A percentile compares a stretch with the other conserved stretches of the same genome.
Conservation (phyloP, 495 filamentous ascomycete species). For the Letharia columbiana region DNA sequence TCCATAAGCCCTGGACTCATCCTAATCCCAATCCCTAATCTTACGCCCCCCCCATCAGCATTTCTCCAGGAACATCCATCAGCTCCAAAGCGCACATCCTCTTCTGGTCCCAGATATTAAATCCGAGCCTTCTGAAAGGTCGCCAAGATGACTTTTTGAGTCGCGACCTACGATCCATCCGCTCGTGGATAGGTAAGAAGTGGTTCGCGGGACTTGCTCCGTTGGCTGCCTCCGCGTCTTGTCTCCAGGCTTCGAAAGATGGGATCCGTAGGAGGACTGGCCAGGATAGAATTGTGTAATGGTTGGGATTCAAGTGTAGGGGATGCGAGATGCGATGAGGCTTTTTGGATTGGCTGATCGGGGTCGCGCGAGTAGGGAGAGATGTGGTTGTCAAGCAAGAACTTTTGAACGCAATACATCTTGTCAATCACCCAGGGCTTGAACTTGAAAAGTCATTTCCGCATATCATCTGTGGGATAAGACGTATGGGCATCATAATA, state of each 20-base stretch:
- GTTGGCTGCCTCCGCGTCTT: slow-evolving; percentile 1
- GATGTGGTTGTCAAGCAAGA: neutral
- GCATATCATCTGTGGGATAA: no score
- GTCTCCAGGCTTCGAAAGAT: neutral
- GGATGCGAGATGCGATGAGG: neutral
- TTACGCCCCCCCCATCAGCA: neutral
- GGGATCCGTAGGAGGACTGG: neutral
- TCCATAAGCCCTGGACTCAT: no score
- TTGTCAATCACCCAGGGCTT: no score
- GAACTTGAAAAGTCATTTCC: no score
- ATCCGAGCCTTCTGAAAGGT: slow-evolving; percentile 4
- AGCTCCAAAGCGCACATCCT: slow-evolving; percentile 6
- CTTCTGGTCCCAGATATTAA: slow-evolving; percentile 9
- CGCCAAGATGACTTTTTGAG: neutral
- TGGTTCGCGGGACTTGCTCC: slow-evolving; percentile 5
- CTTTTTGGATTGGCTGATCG: neutral
- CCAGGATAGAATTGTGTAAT: neutral
- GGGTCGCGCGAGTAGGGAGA: neutral
- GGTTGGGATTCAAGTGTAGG: neutral
- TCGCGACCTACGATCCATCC: neutral
- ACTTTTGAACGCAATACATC: slow-evolving; percentile 8
- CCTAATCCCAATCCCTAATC: neutral
- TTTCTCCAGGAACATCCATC: neutral
- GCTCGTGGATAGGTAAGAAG: slow-evolving; percentile 10
- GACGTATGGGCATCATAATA: neutral